A percentile compares a stretch with the other conserved stretches of the same genome.
Evolutionary conservation across 2,329 filamentous ascomycete genomes (phyloP).

Genomic region (Pseudocercospora crystallina): DNA sequence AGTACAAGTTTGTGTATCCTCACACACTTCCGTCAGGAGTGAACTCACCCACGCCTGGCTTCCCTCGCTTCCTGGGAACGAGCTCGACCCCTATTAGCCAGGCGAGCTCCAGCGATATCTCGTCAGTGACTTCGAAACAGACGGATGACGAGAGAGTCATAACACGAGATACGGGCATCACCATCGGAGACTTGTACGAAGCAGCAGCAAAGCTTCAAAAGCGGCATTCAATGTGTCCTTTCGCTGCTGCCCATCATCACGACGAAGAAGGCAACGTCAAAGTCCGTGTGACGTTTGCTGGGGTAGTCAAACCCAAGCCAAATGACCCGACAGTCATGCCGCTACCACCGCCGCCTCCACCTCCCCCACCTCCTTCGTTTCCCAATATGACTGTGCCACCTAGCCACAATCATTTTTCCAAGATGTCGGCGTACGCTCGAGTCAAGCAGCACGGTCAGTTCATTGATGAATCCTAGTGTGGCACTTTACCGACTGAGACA

Average conservation of each 20-base stretch:
- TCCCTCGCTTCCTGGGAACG: too few species aligned
- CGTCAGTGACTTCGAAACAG: too few species aligned
- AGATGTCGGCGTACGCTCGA: neutral
- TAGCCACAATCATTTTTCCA: too few species aligned
- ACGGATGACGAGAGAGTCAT: neutral
- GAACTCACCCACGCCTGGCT: too few species aligned
- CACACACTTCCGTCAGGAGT: too few species aligned
- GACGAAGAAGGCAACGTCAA: neutral
- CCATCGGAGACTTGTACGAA: neutral
- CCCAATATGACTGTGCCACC: neutral
- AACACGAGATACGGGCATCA: neutral
- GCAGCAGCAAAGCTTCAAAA: neutral
- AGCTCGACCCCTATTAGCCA: too few species aligned
- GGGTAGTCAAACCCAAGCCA: neutral
- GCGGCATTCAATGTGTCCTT: neutral
- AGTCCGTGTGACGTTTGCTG: neutral
- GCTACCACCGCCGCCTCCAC: neutral
- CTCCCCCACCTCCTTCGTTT: neutral
- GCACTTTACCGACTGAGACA: neutral
- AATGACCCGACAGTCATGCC: neutral
- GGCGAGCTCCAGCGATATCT: too few species aligned
- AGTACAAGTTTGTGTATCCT: neutral
- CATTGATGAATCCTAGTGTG: too few species aligned
- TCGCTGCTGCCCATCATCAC: neutral
- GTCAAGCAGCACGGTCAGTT: neutral